phyloP scores from a whole-genome alignment of 768 basidiomycete genomes.

The Termitomyces sp. region DNA sequence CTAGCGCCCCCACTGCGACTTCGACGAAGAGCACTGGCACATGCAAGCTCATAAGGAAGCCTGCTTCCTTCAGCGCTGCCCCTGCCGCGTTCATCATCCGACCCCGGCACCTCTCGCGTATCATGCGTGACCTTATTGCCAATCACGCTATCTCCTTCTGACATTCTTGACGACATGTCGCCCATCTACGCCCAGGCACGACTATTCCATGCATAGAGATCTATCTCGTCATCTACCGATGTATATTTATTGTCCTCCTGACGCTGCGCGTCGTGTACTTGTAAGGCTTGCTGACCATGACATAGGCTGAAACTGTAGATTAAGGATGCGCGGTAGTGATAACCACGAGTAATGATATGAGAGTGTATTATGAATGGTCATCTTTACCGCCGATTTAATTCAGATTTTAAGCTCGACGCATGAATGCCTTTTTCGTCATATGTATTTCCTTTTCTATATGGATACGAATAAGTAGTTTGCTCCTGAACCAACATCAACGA shows the following conservation, averaged over 20 bases:
- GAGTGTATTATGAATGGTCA: background rate
- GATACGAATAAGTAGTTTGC: too few species aligned
- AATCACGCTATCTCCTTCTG: slow-evolving; percentile 5
- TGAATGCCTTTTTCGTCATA: too few species aligned
- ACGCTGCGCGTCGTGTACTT: slow-evolving; percentile 6
- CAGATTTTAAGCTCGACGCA: too few species aligned
- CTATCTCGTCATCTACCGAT: background rate
- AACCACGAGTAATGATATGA: background rate
- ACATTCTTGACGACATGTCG: background rate
- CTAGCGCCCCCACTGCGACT: slow-evolving; percentile 3
- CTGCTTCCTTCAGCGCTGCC: background rate
- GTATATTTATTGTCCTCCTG: background rate
- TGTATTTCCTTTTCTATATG: too few species aligned
- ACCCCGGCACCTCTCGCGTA: slow-evolving; percentile 23
- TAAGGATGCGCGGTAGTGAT: background rate
- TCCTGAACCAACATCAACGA: too few species aligned
- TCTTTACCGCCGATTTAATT: too few species aligned
- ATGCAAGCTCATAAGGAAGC: slow-evolving; percentile 16
- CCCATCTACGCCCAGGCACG: background rate
- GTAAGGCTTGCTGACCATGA: background rate
- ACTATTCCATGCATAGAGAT: background rate
- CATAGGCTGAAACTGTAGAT: background rate
- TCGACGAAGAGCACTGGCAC: slow-evolving; percentile 10
- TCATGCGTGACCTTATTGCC: slow-evolving; percentile 24
- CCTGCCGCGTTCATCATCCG: slow-evolving; percentile 6